phyloP scores from a whole-genome alignment of 2,329 filamentous ascomycete genomes.

The Sclerotinia borealis region DNA sequence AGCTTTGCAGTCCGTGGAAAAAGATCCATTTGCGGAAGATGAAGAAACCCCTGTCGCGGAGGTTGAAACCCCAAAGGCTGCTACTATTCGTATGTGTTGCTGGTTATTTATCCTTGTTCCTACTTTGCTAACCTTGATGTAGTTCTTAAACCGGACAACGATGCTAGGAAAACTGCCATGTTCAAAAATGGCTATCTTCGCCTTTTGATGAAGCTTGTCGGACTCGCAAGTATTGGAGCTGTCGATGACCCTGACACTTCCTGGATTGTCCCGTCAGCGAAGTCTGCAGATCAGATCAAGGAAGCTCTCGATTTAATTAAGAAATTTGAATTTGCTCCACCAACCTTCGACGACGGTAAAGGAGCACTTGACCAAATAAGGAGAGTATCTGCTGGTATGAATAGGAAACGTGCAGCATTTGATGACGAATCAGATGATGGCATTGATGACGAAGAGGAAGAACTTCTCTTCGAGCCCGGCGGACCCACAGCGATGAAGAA shows the following conservation, averaged over 20 bases:
- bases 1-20: constrained; percentile 45
- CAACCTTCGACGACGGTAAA: constrained; percentile 65
- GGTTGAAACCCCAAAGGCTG: constrained; percentile 36
- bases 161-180: constrained; percentile 64
- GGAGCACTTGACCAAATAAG: constrained; percentile 71
- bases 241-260: constrained; percentile 65
- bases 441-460: constrained; percentile 43
- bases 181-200: constrained; percentile 87
- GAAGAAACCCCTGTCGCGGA: constrained; percentile 30
- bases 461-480: constrained; percentile 62
- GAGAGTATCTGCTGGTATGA: constrained; percentile 49
- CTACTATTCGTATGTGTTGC: constrained; percentile 47
- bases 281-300: constrained; percentile 60
- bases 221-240: constrained; percentile 53
- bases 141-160: constrained; percentile 47
- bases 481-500: constrained; percentile 54
- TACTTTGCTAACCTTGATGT: constrained; percentile 19
- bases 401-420: constrained; percentile 53
- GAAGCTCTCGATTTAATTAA: constrained; percentile 68
- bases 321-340: constrained; percentile 71
- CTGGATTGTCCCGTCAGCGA: constrained; percentile 68
- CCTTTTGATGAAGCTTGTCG: constrained; percentile 72
- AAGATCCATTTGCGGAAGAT: constrained; percentile 34
- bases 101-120: neutral
- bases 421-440: constrained; percentile 66